Evolutionary conservation across 2,329 filamentous ascomycete species (phyloP), one percentile per base, ranked within the genome.

Genomic region (Trichoderma sp.): DNA sequence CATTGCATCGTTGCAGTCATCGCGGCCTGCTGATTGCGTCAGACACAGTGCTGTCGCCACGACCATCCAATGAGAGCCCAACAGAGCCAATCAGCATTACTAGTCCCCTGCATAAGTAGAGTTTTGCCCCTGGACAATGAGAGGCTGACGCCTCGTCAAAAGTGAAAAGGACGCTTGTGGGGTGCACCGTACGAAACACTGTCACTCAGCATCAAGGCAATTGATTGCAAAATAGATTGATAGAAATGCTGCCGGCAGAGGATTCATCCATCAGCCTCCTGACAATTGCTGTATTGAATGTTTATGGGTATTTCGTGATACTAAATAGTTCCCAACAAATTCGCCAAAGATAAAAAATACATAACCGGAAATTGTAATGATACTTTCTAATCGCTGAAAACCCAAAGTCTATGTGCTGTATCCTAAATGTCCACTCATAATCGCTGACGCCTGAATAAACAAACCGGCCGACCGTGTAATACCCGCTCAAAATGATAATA

Each of bases 391-490:
- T 39, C 63, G 63, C 63, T 58, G 21, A 59, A 43, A 59, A 11
- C 63, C 63, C 63, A 39, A 66, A 66, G 54, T 66, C 63, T 66
- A 66, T 66, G 56, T 30, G 21, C 34, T 59, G 63, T 66, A 59
- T 39, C 63, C 63, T 51, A 43, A 54, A 39, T 11, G 7, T 5
- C 30, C 21, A 39, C 14, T 5, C 10, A 18, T 14, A 59, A 13
- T 43, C 56, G 34, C 56, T 59, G 34, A 43, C 56, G 34, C 56
- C 56, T 37, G 34, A 28, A 64, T 18, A 30, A 58, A 39, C 6
- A 32, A 51, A n/a, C 18, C 51, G 46, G 24, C 63, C 34, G 1
- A 26, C 37, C 59, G 13, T 37, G 26, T 39, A 26, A 11, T 46
- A 43, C 37, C 63, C 63, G 24, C 16, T 28, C 37, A 34, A 34